These are phyloP conservation scores for Paramyrothecium roridum DNA, from an alignment of 2,329 filamentous ascomycete species.

Conservation along the genomic window DNA sequence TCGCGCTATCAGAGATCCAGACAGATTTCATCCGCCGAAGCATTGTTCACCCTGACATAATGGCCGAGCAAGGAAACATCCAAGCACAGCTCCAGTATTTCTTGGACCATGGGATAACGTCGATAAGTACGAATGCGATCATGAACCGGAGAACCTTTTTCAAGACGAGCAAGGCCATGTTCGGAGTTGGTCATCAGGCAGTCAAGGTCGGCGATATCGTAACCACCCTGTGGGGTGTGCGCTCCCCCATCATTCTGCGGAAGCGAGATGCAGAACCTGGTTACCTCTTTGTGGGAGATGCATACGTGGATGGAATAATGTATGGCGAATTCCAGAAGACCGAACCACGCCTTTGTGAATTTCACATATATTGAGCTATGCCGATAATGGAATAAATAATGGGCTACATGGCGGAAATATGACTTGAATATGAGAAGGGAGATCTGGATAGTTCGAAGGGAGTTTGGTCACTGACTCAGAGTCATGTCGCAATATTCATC, in stretches of 20 bases:
- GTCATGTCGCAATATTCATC: too few relatives aligned
- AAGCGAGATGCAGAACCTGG: neutral
- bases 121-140: neutral
- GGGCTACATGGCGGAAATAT: neutral
- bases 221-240: constrained; percentile 8
- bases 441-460: too few relatives aligned
- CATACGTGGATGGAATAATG: constrained; percentile 16
- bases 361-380: neutral
- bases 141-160: constrained; percentile 10
- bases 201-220: constrained; percentile 9
- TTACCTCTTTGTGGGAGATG: constrained; percentile 11
- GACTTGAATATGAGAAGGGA: too few relatives aligned
- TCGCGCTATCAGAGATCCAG: neutral
- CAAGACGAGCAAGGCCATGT: constrained; percentile 11
- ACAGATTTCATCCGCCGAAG: neutral
- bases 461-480: too few relatives aligned
- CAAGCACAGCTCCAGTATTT: neutral
- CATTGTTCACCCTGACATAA: neutral
- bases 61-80: neutral
- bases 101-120: neutral
- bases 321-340: constrained; percentile 12
- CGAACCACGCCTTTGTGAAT: neutral
- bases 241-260: constrained; percentile 9
- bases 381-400: neutral
- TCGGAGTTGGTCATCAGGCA: constrained; percentile 8